phyloP scores from a whole-genome alignment of 2,329 filamentous ascomycete species.

The Diaporthe sp. region DNA sequence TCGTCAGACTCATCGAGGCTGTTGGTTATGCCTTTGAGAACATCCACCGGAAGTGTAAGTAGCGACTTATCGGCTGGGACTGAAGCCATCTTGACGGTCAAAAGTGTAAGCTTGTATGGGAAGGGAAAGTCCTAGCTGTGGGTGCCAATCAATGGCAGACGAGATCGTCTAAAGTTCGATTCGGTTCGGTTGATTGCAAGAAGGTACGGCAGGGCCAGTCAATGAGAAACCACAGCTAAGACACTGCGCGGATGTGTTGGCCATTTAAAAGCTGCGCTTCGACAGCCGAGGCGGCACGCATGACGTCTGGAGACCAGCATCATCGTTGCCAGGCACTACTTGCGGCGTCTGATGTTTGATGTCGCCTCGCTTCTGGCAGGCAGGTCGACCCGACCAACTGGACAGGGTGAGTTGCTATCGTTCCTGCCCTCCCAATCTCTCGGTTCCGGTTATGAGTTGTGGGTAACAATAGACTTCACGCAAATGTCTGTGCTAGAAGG shows the following conservation, averaged over 20 bases:
- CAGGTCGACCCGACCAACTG: background rate
- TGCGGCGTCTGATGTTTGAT: slow-evolving; percentile 32
- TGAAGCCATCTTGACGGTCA: slow-evolving; percentile 21
- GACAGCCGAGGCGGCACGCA: background rate
- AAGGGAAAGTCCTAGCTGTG: background rate
- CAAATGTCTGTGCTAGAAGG: background rate
- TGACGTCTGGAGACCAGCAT: slow-evolving; percentile 28
- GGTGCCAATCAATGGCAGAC: background rate
- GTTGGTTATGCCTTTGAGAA: slow-evolving; percentile 38
- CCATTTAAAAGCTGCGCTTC: slow-evolving; percentile 23
- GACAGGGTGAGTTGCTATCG: background rate
- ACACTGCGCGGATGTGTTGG: slow-evolving; percentile 16
- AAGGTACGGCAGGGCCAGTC: background rate
- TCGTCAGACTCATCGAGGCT: slow-evolving; percentile 31
- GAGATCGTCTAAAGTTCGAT: slow-evolving; percentile 8
- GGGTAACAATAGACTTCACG: background rate
- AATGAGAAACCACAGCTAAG: background rate
- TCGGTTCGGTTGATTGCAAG: background rate
- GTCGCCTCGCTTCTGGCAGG: slow-evolving; percentile 4
- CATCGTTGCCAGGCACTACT: slow-evolving; percentile 11
- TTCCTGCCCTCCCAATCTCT: slow-evolving; percentile 1
- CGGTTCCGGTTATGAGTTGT: background rate
- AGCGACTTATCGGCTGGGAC: slow-evolving; percentile 8
- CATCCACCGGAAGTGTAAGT: slow-evolving; percentile 33
- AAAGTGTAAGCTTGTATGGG: background rate